These are phyloP conservation scores for Aspergillus coremiiformis DNA, from an alignment of 495 filamentous ascomycete species.

Conservation along the genomic window DNA sequence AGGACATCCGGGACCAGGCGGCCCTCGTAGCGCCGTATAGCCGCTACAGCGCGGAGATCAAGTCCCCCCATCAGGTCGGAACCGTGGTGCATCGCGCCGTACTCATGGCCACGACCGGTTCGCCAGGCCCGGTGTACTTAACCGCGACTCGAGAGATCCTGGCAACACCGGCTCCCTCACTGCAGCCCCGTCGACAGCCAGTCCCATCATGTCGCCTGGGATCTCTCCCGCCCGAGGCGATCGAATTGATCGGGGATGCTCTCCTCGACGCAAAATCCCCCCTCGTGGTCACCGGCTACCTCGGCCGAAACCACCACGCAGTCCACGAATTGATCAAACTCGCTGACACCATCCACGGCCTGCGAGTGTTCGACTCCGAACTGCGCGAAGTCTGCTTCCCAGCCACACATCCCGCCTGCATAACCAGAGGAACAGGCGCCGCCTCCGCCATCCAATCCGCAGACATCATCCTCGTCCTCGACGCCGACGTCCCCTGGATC, in stretches of 20 bases:
- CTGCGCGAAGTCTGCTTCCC: conserved; percentile 19
- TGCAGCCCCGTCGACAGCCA: conserved; percentile 5
- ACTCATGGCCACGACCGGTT: conserved; percentile 22
- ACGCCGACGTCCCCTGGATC: conserved; percentile 29
- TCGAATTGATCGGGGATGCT: conserved; percentile 13
- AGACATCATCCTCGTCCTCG: conserved; percentile 21
- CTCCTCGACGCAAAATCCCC: conserved; percentile 18
- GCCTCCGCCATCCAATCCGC: conserved; percentile 13
- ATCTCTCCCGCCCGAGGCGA: conserved; percentile 7
- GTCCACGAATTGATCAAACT: conserved; percentile 16
- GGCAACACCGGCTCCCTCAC: conserved; percentile 10
- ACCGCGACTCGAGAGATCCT: conserved; percentile 26
- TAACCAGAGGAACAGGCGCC: conserved; percentile 15
- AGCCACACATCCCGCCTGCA: conserved; percentile 16
- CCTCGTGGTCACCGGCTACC: conserved; percentile 21
- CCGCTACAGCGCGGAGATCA: conserved; percentile 22
- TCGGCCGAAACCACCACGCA: conserved; percentile 19
- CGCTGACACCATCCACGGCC: conserved; percentile 14
- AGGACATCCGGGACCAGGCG: conserved; percentile 23
- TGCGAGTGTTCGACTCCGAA: conserved; percentile 18
- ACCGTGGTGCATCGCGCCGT: conserved; percentile 20
- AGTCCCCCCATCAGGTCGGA: conserved; percentile 16
- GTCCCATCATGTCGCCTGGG: conserved; percentile 7
- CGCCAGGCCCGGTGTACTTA: conserved; percentile 24
- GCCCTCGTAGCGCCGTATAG: conserved; percentile 19